Evolutionary conservation across 139 green algal genomes (phyloP).

Genomic region (Chlamydomonas eustigma): DNA sequence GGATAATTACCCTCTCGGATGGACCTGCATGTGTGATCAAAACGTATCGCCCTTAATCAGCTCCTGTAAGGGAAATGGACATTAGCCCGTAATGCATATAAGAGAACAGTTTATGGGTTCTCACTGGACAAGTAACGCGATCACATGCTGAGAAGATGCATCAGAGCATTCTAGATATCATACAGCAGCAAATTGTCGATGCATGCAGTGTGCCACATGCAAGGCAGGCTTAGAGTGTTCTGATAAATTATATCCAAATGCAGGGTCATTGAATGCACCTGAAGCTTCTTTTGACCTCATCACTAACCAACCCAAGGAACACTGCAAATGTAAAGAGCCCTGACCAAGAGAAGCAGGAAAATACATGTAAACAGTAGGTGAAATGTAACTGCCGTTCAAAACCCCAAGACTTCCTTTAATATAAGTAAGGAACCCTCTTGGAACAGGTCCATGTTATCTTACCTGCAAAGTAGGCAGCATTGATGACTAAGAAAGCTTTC

Average conservation of each 20-base stretch:
- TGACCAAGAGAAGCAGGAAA: neutral
- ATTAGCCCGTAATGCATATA: too few relatives aligned
- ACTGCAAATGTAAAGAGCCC: conserved; percentile 32
- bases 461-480: conserved; percentile 25
- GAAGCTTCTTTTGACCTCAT: conserved; percentile 27
- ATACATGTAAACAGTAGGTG: neutral
- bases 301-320: conserved; percentile 26
- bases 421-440: neutral
- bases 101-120: too few relatives aligned
- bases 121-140: too few relatives aligned
- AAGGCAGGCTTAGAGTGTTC: too few relatives aligned
- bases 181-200: too few relatives aligned
- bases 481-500: conserved; percentile 20
- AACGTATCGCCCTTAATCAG: too few relatives aligned
- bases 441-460: neutral
- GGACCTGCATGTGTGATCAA: conserved; percentile 17
- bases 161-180: too few relatives aligned
- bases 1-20: conserved; percentile 27
- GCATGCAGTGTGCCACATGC: too few relatives aligned
- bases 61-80: too few relatives aligned
- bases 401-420: neutral
- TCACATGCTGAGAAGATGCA: too few relatives aligned
- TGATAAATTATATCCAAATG: too few relatives aligned
- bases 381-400: neutral
- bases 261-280: conserved; percentile 12